Evolutionary conservation across 805 yeast genomes (phyloP), one percentile per base, ranked within the genome.

Genomic region (Lipomyces oligophaga): DNA sequence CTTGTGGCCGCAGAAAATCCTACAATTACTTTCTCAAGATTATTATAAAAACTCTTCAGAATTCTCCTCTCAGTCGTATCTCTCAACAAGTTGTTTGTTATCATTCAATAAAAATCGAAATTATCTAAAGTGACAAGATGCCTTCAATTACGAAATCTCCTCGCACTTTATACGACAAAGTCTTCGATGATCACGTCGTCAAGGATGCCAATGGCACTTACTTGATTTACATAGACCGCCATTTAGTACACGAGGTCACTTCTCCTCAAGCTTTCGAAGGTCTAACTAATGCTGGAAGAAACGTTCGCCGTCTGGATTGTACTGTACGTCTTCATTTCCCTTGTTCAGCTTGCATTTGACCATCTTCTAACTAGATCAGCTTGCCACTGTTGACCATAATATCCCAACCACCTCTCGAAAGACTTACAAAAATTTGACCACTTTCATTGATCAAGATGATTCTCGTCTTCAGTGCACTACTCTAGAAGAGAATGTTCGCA

Each of bases 241-340:
- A 93, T 68, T 75, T 93, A 58, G 96, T 93, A 41, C 98, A 93
- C 68, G 98, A 93, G 71, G 99, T 93, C 43, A 93, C 99, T 1
- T 90, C 97, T 24, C 98, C 99, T 28, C 98, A 93, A 70, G 98
- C 98, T 8, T 93, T 93, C 64, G 98, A 93, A 71, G 98, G 98
- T 41, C 77, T 93, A 60, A 77, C 75, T 55, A 83, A 80, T 62
- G 96, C 97, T 13, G 85, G 83, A 38, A 82, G 99, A 74, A 66
- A 67, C 49, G 96, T 93, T 43, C 83, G 98, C 75, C 80, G 98
- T 72, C 73, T 75, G 6, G 63, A 60, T 24, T 52, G 61, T 34
- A 59, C 62, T 16, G 57, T 53, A 38, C 5, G 57, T 46, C 7
- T 7, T 34, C 19, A 16, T 5, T 38, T 41, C 4, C 16, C 26